Conservation (phyloP, 352 stramenopile genomes). For the Pythium oligandrum region DNA sequence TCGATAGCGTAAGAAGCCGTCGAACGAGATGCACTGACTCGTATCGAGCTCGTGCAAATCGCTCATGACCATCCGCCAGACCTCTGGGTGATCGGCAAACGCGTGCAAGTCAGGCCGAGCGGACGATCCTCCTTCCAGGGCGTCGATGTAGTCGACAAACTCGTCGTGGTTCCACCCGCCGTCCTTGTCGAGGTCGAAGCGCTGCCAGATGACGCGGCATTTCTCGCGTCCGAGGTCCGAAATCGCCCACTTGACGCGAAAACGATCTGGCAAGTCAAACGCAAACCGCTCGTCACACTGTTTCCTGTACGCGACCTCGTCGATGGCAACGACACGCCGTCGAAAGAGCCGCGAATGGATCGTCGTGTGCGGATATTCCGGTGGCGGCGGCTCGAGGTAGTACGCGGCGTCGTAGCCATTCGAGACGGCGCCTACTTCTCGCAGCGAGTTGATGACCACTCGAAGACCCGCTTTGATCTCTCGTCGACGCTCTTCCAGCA, state of each 20-base stretch:
- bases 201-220: constrained; percentile 39
- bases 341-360: constrained; percentile 31
- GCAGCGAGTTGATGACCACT: constrained; percentile 31
- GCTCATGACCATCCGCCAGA: constrained; percentile 67
- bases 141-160: constrained; percentile 57
- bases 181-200: constrained; percentile 55
- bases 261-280: constrained; percentile 38
- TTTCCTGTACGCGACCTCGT: constrained; percentile 10
- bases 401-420: constrained; percentile 53
- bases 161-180: constrained; percentile 47
- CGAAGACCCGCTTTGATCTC: constrained; percentile 38
- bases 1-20: constrained; percentile 52
- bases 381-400: constrained; percentile 29
- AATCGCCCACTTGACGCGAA: constrained; percentile 31
- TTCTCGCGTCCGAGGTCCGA: constrained; percentile 38
- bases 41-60: constrained; percentile 41
- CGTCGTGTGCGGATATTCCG: constrained; percentile 11
- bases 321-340: constrained; percentile 14
- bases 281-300: constrained; percentile 28
- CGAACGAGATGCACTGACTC: constrained; percentile 38
- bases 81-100: constrained; percentile 31
- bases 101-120: constrained; percentile 23
- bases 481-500: constrained; percentile 28
- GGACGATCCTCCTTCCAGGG: constrained; percentile 17
- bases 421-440: constrained; percentile 39